A percentile compares a stretch with the other conserved stretches of the same genome.
phyloP scores from a whole-genome alignment of 179 eudicot species.

The Gypsophila paniculata region DNA sequence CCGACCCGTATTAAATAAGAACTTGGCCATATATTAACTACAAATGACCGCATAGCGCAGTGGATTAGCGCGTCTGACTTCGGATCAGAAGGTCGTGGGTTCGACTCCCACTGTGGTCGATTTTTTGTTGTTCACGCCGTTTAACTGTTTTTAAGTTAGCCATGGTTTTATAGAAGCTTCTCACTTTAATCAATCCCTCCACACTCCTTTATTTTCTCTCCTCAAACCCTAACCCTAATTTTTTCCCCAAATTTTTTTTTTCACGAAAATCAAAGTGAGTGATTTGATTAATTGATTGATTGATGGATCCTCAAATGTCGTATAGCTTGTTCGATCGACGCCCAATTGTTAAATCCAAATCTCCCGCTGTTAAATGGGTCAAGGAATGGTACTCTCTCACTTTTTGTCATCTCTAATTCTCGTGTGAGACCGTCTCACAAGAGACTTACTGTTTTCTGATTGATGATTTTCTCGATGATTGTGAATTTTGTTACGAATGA shows the following conservation, averaged over 20 bases:
- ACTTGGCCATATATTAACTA: no score
- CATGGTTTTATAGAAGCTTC: background rate
- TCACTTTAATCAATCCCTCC: background rate
- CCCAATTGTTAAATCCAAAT: slow-evolving; percentile 37
- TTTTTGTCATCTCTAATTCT: background rate
- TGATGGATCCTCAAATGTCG: slow-evolving; percentile 38
- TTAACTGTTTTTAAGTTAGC: background rate
- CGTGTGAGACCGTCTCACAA: no score
- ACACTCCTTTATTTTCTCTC: slow-evolving; percentile 9
- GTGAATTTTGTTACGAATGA: no score
- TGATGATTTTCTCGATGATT: no score
- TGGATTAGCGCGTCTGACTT: slow-evolving; percentile 23
- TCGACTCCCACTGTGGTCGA: slow-evolving; percentile 19
- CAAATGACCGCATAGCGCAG: slow-evolving; percentile 19
- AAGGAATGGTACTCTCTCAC: slow-evolving; percentile 33
- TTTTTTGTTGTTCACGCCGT: no score
- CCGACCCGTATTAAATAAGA: no score
- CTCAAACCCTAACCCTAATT: slow-evolving; percentile 20
- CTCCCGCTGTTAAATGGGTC: slow-evolving; percentile 46
- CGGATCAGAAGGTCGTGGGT: slow-evolving; percentile 20
- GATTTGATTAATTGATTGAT: background rate
- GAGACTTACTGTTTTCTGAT: no score
- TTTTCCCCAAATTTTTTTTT: background rate
- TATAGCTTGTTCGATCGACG: slow-evolving; percentile 38
- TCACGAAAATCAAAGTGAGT: background rate